Evolutionary conservation across 2,329 filamentous ascomycete genomes (phyloP).

Genomic region (Colletotrichum sp.): DNA sequence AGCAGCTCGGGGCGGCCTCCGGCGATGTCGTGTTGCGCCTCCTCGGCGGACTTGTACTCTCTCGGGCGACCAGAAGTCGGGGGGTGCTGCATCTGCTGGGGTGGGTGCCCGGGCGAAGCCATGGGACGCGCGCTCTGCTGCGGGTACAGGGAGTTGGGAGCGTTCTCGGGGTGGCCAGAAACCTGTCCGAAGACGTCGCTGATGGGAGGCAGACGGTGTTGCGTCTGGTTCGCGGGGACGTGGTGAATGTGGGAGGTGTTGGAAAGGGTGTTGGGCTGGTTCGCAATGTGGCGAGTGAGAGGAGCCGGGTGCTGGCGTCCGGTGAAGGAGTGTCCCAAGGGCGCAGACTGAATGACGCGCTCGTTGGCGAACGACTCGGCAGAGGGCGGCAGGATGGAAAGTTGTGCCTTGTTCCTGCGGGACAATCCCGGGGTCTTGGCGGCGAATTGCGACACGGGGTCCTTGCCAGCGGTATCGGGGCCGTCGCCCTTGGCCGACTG

Average conservation of each 20-base stretch:
- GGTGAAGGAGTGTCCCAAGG: conserved; percentile 93
- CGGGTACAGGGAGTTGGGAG: conserved; percentile 58
- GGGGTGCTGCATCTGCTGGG: conserved; percentile 46
- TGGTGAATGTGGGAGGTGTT: conserved; percentile 92
- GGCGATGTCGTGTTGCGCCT: conserved; percentile 88
- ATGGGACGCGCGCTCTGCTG: conserved; percentile 69
- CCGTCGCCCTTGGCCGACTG: conserved; percentile 81
- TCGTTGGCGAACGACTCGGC: conserved; percentile 93
- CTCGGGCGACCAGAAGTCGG: conserved; percentile 69
- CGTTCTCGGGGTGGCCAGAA: conserved; percentile 63
- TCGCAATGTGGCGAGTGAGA: conserved; percentile 76
- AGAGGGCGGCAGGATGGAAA: conserved; percentile 94
- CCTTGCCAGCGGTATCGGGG: conserved; percentile 57
- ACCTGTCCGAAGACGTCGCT: conserved; percentile 93
- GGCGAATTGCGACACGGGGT: conserved; percentile 52
- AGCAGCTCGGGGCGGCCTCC: conserved; percentile 92
- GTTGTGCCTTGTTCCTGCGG: conserved; percentile 77
- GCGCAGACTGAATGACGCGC: conserved; percentile 95
- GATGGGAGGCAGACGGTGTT: conserved; percentile 91
- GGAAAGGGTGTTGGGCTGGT: conserved; percentile 82
- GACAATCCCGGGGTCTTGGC: conserved; percentile 77
- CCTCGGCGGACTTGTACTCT: conserved; percentile 95
- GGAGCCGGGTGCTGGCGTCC: conserved; percentile 82
- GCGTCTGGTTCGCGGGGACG: conserved; percentile 84
- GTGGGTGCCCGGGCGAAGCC: conserved; percentile 78